Conservation (phyloP, 2,329 filamentous ascomycete genomes). For the Arthrobotrys pseudoclavata region DNA sequence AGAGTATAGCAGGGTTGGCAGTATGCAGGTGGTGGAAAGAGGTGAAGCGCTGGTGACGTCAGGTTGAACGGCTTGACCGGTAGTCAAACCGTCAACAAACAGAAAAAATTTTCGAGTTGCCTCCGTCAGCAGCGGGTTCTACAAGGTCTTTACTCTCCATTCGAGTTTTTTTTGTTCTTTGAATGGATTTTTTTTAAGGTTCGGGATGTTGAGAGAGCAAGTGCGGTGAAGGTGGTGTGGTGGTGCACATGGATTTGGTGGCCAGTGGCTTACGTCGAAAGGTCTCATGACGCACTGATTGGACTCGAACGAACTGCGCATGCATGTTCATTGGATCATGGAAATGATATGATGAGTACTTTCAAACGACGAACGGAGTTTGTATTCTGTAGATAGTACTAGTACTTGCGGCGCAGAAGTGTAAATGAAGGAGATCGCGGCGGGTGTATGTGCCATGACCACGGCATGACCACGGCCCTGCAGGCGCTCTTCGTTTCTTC, state of each 20-base stretch:
- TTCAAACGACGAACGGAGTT: too few species aligned
- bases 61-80: neutral
- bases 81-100: neutral
- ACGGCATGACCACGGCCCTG: neutral
- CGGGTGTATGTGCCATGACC: neutral
- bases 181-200: slow-evolving; percentile 15
- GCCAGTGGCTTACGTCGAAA: slow-evolving; percentile 53
- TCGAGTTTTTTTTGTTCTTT: slow-evolving; percentile 21
- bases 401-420: slow-evolving; percentile 6
- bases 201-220: neutral
- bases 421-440: slow-evolving; percentile 6
- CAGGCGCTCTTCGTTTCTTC: neutral
- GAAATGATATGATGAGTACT: slow-evolving; percentile 19
- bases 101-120: neutral
- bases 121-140: slow-evolving; percentile 19
- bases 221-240: neutral
- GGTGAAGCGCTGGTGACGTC: slow-evolving; percentile 12
- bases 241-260: slow-evolving; percentile 1
- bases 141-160: neutral
- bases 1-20: neutral
- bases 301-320: neutral
- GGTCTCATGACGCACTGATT: slow-evolving; percentile 58
- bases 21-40: neutral
- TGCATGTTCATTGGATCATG: too few species aligned
- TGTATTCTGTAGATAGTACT: too few species aligned